Evolutionary conservation across 345 rosid genomes (phyloP), one percentile per base, ranked within the genome.

Genomic region (Combretum micranthum): DNA sequence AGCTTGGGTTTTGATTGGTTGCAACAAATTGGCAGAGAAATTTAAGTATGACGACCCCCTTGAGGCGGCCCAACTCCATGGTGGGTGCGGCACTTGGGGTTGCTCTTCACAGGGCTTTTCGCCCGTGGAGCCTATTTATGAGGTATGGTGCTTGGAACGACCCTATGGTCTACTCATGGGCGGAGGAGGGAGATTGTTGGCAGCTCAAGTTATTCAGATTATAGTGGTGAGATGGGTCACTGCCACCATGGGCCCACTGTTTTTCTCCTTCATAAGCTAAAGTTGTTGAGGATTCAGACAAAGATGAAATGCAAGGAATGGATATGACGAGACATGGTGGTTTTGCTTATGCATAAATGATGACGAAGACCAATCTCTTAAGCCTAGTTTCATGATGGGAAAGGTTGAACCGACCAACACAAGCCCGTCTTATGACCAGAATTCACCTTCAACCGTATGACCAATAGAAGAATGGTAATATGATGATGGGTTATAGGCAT

Each of bases 11-110:
- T 75, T 81, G 50, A 69, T 77, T 6, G 86, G 83, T 43, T 77
- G 56, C 65, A 81, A 79, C 64, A 71, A 64, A 59, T 70, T 78
- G 0, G 87, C 78, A 0, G 78, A 74, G 52, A 76, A 60, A 50
- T 44, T 72, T 20, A 63, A 74, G 22, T 79, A 76, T 16, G 84
- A 79, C 23, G 87, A 82, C 49, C 84, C 84, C 4, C 54, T 76
- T 0, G 84, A 79, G 65, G 87, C 82, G 1, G 82, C 87, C 14
- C 87, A 82, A 55, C 77, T 82, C 45, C 84, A 82, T 52, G 82
- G 82, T 2, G 84, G 87, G 2, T 82, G 87, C 12, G 84, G 82
- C 12, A 59, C 70, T 0, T 79, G 84, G 87, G 87, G 87, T 53
- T 82, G 13, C 61, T 82, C n/a, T 82, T 82, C 62, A 78, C 84